Conservation (phyloP, 2,329 filamentous ascomycete species). For the Leptographium wingfieldii region DNA sequence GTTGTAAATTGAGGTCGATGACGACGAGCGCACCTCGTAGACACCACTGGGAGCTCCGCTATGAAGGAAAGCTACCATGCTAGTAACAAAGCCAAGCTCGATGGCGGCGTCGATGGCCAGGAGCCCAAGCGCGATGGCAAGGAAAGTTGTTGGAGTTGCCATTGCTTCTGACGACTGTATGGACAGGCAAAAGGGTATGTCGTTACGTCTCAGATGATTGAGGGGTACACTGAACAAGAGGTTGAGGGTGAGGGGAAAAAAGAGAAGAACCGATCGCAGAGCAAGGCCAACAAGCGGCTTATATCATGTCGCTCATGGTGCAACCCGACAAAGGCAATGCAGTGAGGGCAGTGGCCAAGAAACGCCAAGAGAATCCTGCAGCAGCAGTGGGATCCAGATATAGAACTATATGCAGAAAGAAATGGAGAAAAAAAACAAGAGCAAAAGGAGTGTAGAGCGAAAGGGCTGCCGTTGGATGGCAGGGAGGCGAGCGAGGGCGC, state of each 20-base stretch:
- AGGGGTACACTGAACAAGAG: background rate
- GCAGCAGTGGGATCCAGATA: background rate
- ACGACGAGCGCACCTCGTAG: slow-evolving; percentile 15
- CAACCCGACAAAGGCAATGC: no score
- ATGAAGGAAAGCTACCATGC: slow-evolving; percentile 26
- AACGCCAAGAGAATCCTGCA: background rate
- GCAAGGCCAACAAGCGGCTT: no score
- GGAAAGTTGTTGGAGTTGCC: slow-evolving; percentile 5
- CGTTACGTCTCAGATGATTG: background rate
- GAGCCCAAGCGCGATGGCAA: slow-evolving; percentile 17
- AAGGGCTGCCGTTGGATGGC: background rate
- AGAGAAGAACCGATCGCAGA: background rate
- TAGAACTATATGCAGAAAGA: background rate
- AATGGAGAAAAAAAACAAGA: background rate
- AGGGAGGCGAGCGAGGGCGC: no score
- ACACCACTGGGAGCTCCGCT: slow-evolving; percentile 14
- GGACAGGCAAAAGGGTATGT: background rate
- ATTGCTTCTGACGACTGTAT: slow-evolving; percentile 2
- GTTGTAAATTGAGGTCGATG: slow-evolving; percentile 10
- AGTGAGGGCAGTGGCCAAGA: background rate
- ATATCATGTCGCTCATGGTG: no score
- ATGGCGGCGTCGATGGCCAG: slow-evolving; percentile 25
- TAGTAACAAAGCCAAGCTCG: slow-evolving; percentile 25
- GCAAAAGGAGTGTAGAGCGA: background rate
- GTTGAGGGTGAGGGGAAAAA: background rate